Conservation (phyloP, 495 filamentous ascomycete genomes). For the Neurospora sp. region DNA sequence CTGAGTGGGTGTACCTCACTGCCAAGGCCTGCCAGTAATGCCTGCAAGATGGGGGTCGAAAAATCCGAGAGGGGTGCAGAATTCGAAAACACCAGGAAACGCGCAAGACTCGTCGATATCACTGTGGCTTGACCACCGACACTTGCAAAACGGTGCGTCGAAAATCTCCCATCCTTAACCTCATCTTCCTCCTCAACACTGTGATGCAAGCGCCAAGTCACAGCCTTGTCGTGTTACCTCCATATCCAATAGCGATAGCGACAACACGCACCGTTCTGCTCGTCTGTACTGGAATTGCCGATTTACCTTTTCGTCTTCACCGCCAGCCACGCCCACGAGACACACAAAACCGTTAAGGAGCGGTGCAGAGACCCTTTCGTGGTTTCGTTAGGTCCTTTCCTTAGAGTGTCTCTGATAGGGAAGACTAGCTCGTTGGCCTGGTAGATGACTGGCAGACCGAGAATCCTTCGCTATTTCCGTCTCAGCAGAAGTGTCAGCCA, state of each 20-base stretch:
- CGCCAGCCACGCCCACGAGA: not conserved
- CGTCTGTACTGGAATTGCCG: not conserved
- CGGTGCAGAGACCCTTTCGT: not conserved
- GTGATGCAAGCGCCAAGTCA: not conserved
- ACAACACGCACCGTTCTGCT: not conserved
- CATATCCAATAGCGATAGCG: not conserved
- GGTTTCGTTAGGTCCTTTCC: not conserved
- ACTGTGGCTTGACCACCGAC: not conserved
- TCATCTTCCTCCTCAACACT: not conserved
- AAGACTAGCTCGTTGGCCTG: not conserved
- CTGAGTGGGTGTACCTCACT: not conserved
- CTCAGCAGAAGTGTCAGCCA: not conserved
- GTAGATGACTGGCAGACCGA: not conserved
- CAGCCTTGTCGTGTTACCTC: not conserved
- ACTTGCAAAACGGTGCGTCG: not conserved
- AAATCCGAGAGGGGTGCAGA: not conserved
- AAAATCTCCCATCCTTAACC: not conserved
- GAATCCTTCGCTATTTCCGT: not conserved
- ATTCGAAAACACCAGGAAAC: not conserved
- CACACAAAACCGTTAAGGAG: not conserved
- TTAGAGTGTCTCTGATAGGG: not conserved
- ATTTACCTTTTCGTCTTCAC: not conserved
- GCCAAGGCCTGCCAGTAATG: not conserved
- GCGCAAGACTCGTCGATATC: not conserved
- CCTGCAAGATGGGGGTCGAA: not conserved